Evolutionary conservation across 192 early-diverging fungal species (phyloP), one percentile per base, ranked within the genome.

Genomic region (Phycomyces blakesleeanus): DNA sequence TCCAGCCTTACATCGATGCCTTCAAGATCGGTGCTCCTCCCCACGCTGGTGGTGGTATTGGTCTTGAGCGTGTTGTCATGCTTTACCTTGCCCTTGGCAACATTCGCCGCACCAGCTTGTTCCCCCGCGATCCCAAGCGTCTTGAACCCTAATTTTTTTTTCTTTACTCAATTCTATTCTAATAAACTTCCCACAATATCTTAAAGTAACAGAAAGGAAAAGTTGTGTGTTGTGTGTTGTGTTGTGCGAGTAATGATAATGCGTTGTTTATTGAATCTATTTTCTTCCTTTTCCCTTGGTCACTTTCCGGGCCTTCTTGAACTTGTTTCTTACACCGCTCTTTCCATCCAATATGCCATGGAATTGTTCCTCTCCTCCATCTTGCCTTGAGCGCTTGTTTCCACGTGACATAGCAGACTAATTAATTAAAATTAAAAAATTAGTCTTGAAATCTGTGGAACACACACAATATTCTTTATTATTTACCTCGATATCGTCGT

Each of bases 111-210:
- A 81, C 89, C 9, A 90, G 89, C 25, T 72, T 99, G 76, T 99
- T 97, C 91, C 97, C 97, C 20, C 91, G 97, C 70, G 97, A 99
- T 74, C 97, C 97, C 61, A 90, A 91, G 80, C 90, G 94, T 66
- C 77, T 96, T 39, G 80, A 80, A 21, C 94, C 95, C 25, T 97
- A 89, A 83, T 69, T 50, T 34, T 2, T 7, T 34, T 34, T 34
- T 7, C 7, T 34, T 34, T n/a, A n/a, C n/a, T n/a, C n/a, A 34
- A 34, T 34, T 34, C 2, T 34, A 34, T 34, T 34, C 2, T 34
- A 34, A 34, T 34, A 34, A 34, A 34, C n/a, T 34, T 34, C 29
- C 2, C 29, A 34, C 2, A 34, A 34, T 34, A 34, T 34, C 29
- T 34, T 34, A 34, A 5, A 34, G n/a, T n/a, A 2, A 34, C 29